A percentile compares a stretch with the other conserved stretches of the same genome.
These are phyloP conservation scores for Mycena kentingensis DNA, from an alignment of 768 basidiomycete genomes.

Conservation along the genomic window DNA sequence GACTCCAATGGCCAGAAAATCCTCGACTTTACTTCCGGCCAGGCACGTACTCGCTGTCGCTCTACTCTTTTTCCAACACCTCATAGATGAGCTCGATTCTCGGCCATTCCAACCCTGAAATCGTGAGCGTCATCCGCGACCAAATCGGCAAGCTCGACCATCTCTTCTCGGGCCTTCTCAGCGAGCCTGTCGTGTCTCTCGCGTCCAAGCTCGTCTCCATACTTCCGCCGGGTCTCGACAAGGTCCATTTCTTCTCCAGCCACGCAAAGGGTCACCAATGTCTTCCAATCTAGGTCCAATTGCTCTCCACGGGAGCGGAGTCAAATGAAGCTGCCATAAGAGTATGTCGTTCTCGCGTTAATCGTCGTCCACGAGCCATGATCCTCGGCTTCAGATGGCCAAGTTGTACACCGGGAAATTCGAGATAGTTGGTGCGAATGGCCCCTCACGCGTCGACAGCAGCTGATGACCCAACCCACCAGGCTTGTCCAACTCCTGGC, in stretches of 20 bases:
- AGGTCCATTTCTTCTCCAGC: slow-evolving; percentile 22
- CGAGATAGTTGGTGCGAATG: slow-evolving; percentile 23
- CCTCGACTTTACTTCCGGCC: slow-evolving; percentile 25
- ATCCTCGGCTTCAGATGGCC: slow-evolving; percentile 15
- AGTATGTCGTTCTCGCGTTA: background rate
- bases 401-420: slow-evolving; percentile 27
- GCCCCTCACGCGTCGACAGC: background rate
- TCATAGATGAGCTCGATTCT: slow-evolving; percentile 24
- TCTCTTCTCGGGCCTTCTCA: slow-evolving; percentile 24
- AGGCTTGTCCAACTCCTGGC: slow-evolving; percentile 27
- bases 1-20: slow-evolving; percentile 22
- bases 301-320: slow-evolving; percentile 20
- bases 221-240: slow-evolving; percentile 25
- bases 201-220: slow-evolving; percentile 17
- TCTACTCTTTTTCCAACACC: background rate
- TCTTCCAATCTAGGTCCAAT: too few species aligned
- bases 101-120: slow-evolving; percentile 24
- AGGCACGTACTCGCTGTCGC: background rate
- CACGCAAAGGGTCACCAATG: too few species aligned
- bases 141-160: slow-evolving; percentile 21
- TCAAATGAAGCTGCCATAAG: slow-evolving; percentile 24
- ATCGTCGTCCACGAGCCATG: background rate
- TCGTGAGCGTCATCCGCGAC: slow-evolving; percentile 16
- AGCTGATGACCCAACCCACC: background rate
- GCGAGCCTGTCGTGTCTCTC: slow-evolving; percentile 20